These are phyloP conservation scores for Fusarium sp. DNA, from an alignment of 2,329 filamentous ascomycete genomes.

Conservation along the genomic window DNA sequence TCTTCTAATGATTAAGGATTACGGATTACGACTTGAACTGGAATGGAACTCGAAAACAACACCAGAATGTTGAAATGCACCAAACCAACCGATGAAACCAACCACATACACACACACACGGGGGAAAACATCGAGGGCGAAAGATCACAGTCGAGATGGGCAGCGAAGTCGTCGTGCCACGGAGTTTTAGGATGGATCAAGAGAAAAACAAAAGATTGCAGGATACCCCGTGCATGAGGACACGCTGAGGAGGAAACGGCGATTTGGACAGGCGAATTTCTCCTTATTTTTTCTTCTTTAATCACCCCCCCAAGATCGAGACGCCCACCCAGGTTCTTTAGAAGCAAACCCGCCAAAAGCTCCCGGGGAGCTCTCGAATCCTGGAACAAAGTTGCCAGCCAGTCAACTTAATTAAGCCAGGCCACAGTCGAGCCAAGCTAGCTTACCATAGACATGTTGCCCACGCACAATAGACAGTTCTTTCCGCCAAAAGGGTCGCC, in stretches of 20 bases:
- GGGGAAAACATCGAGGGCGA: conserved; percentile 9
- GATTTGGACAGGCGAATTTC: conserved; percentile 24
- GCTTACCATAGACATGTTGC: conserved; percentile 45
- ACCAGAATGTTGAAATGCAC: background rate
- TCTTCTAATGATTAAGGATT: conserved; percentile 33
- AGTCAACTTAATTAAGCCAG: conserved; percentile 27
- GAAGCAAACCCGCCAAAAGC: background rate
- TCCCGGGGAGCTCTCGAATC: conserved; percentile 5
- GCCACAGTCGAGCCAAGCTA: conserved; percentile 36
- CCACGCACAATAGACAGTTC: conserved; percentile 46
- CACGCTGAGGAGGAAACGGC: background rate
- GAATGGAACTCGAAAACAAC: conserved; percentile 8
- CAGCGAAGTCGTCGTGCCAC: conserved; percentile 31
- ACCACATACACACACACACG: background rate
- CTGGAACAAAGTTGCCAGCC: conserved; percentile 27
- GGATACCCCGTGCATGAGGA: conserved; percentile 36
- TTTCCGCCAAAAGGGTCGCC: conserved; percentile 34
- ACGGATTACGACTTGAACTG: conserved; percentile 28
- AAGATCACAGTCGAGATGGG: conserved; percentile 30
- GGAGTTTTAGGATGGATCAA: conserved; percentile 20
- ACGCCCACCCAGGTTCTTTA: background rate
- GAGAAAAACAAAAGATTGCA: conserved; percentile 18
- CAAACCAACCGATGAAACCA: background rate
- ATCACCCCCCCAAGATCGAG: conserved; percentile 6
- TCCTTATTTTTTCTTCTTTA: background rate